These are phyloP conservation scores for Melastoma malabathricum DNA, from an alignment of 345 rosid genomes.

Conservation along the genomic window DNA sequence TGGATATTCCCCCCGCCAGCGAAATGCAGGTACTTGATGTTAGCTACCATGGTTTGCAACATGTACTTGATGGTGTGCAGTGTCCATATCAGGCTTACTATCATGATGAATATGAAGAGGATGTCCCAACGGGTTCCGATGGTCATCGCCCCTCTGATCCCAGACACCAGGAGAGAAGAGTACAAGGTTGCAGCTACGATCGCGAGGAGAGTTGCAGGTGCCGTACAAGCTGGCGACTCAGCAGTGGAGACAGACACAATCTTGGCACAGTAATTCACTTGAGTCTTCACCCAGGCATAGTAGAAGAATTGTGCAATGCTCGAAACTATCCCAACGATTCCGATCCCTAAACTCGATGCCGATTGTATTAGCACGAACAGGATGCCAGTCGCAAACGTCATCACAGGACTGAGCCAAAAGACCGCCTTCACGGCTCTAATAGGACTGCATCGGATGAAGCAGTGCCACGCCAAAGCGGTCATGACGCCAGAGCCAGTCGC, in stretches of 20 bases:
- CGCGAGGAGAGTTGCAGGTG: constrained; percentile 18
- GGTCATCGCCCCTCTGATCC: constrained; percentile 72
- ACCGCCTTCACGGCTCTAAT: constrained; percentile 38
- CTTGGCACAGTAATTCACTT: constrained; percentile 42
- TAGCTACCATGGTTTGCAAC: constrained; percentile 44
- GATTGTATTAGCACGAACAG: constrained; percentile 39
- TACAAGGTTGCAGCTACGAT: constrained; percentile 19
- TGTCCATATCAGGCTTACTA: constrained; percentile 64
- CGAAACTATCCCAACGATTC: constrained; percentile 28
- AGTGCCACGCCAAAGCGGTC: constrained; percentile 40
- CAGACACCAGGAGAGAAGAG: constrained; percentile 49
- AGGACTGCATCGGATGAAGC: constrained; percentile 31
- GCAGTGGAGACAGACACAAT: constrained; percentile 36
- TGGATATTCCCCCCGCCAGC: constrained; percentile 36
- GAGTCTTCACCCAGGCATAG: constrained; percentile 57
- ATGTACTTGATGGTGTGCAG: constrained; percentile 63
- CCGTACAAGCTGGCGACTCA: constrained; percentile 33
- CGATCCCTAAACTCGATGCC: constrained; percentile 30
- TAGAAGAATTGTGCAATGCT: constrained; percentile 41
- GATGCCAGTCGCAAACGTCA: constrained; percentile 44
- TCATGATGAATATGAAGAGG: constrained; percentile 34
- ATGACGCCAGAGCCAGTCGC: constrained; percentile 41
- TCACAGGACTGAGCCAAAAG: constrained; percentile 59
- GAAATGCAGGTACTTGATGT: constrained; percentile 37
- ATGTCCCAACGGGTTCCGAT: constrained; percentile 33